Base-by-base conservation (phyloP, 768 basidiomycete species). In the Auricularia heimuer region DNA sequence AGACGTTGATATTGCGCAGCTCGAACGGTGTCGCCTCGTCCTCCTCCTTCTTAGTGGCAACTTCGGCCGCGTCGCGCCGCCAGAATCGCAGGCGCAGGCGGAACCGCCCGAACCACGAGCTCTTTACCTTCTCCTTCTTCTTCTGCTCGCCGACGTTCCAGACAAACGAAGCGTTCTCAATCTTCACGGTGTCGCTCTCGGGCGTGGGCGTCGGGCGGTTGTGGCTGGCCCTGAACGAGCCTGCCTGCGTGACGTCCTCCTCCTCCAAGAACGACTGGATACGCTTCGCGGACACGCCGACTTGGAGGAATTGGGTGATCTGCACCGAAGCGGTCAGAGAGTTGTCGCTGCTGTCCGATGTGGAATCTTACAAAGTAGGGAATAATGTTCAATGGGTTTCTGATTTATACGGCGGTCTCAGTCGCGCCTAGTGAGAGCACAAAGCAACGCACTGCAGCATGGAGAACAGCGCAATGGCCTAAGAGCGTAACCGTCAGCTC, bases 401-500 rank as follows among this genome's bases (percentile, higher is more conserved):
- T 42, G 39, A 7, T 42, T 42, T 14, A 42, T 29, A 29, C 29
- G 39, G 39, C 39, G 87, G 85, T 63, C 54, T 3, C 37, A 3
- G 21, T 6, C 63, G 47, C 56, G 42, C 54, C 4, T 4, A 21
- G 54, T 64, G n/a, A 62, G 39, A 64, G 33, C 63, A 35, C 21
- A 12, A 61, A 56, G 45, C 7, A 14, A 42, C 39, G 39, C 2
- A 42, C 24, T 33, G 82, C 70, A 97, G 80, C 94, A 97, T 94
- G 58, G 80, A 80, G 74, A 96, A 96, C 54, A 96, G 74, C 0
- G 92, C 83, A 42, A 97, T 89, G 0, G 92, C 80, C 83, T 88
- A 62, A 2, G 21, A 64, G 44, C 62, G 12, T 1, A 3, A 8
- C 24, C 8, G 8, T 42, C 39, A 14, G 39, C 8, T 42, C 8